Evolutionary conservation across 1,284 basidiomycete genomes (phyloP).

Genomic region (Fomitopsis pinicola): DNA sequence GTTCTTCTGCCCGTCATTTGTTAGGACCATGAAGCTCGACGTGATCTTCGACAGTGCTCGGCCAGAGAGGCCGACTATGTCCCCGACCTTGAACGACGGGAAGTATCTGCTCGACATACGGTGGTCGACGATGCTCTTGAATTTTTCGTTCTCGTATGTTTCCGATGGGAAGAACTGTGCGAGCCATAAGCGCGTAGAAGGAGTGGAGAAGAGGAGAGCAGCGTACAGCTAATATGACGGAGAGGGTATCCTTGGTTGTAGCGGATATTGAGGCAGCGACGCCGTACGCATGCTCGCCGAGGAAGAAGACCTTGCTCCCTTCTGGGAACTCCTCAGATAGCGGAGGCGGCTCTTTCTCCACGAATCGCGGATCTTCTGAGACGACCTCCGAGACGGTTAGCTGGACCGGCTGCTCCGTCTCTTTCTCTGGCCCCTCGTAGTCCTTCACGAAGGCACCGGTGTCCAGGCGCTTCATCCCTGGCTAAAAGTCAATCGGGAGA

Average conservation of each 20-base stretch:
- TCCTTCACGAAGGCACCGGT: slow-evolving; percentile 93
- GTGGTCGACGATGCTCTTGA: slow-evolving; percentile 61
- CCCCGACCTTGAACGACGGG: slow-evolving; percentile 72
- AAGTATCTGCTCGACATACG: slow-evolving; percentile 61
- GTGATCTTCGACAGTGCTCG: slow-evolving; percentile 87
- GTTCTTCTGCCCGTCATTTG: slow-evolving; percentile 71
- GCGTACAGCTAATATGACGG: slow-evolving; percentile 74
- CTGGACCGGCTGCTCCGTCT: slow-evolving; percentile 84
- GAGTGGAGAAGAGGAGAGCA: neutral
- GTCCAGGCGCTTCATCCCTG: slow-evolving; percentile 85
- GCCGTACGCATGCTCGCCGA: slow-evolving; percentile 93
- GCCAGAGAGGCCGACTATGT: slow-evolving; percentile 66
- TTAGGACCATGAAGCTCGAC: slow-evolving; percentile 86
- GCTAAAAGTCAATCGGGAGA: slow-evolving; percentile 6
- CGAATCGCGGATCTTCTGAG: slow-evolving; percentile 85
- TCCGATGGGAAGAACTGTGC: slow-evolving; percentile 84
- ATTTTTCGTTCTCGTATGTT: slow-evolving; percentile 72
- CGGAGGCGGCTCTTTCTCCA: slow-evolving; percentile 80
- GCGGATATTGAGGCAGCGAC: slow-evolving; percentile 84
- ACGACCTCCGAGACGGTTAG: slow-evolving; percentile 74
- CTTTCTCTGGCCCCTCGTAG: slow-evolving; percentile 81
- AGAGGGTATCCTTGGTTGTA: slow-evolving; percentile 64
- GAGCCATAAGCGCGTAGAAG: neutral
- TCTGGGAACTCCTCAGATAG: slow-evolving; percentile 88
- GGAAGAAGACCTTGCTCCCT: slow-evolving; percentile 91